These are phyloP conservation scores for Psilocybe cubensis DNA, from an alignment of 768 basidiomycete species.

Conservation along the genomic window DNA sequence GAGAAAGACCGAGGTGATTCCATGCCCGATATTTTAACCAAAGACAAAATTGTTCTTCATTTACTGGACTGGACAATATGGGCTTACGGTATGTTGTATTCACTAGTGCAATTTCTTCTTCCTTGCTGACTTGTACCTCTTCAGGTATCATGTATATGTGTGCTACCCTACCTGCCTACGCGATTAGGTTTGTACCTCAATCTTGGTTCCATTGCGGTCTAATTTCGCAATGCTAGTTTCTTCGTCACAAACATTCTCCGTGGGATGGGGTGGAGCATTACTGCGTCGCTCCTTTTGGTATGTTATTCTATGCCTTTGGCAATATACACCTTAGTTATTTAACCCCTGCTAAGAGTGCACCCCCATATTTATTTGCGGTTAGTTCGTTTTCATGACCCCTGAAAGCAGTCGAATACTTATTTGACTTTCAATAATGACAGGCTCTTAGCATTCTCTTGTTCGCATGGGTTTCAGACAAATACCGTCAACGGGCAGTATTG, in stretches of 20 bases:
- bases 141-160: constrained; percentile 54
- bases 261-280: constrained; percentile 51
- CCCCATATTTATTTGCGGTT: constrained; percentile 52
- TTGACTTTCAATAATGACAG: constrained; percentile 24
- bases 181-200: constrained; percentile 41
- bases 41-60: constrained; percentile 37
- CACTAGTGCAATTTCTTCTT: not conserved
- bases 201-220: not conserved
- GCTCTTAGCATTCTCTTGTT: constrained; percentile 43
- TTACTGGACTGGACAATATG: constrained; percentile 54
- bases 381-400: constrained; percentile 18
- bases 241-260: constrained; percentile 51
- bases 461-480: constrained; percentile 51
- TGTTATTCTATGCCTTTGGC: constrained; percentile 2
- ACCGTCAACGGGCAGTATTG: constrained; percentile 42
- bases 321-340: not conserved
- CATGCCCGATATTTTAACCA: constrained; percentile 43
- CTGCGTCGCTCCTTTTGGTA: constrained; percentile 46
- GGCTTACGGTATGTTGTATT: constrained; percentile 38
- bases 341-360: constrained; percentile 40
- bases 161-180: constrained; percentile 51
- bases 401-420: constrained; percentile 6
- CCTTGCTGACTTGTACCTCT: constrained; percentile 1
- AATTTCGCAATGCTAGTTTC: constrained; percentile 29
- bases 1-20: constrained; percentile 55